phyloP scores from a whole-genome alignment of 495 filamentous ascomycete species.

The Trichoderma orchidacearum region DNA sequence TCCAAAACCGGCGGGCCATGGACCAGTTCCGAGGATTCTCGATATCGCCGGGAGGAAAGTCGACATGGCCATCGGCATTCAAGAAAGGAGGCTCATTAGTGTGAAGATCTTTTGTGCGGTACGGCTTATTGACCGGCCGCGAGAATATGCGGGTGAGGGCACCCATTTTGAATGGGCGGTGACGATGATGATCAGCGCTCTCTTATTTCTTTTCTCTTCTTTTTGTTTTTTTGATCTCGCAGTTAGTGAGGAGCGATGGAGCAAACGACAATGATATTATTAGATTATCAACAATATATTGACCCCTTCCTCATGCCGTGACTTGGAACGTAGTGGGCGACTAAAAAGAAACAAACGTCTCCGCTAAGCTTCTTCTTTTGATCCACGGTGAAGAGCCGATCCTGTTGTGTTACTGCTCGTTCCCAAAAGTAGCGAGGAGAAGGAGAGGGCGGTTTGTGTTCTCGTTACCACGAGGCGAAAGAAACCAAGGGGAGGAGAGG shows the following conservation, averaged over 20 bases:
- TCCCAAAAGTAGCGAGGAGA: not conserved
- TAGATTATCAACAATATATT: not conserved
- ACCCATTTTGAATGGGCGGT: not conserved
- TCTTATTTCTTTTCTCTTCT: not conserved
- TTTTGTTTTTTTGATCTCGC: not conserved
- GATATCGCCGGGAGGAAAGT: conserved; percentile 30
- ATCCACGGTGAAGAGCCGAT: too few species aligned
- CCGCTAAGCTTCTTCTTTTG: not conserved
- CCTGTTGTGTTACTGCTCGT: not conserved
- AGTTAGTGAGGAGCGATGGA: not conserved
- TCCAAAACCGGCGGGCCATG: conserved; percentile 20
- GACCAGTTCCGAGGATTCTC: conserved; percentile 42
- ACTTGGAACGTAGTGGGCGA: not conserved
- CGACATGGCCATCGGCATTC: conserved; percentile 28
- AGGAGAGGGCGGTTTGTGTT: not conserved
- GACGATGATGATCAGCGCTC: not conserved
- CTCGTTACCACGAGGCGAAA: not conserved
- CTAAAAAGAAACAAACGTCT: not conserved
- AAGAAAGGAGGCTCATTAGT: conserved; percentile 15
- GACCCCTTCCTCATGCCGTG: not conserved
- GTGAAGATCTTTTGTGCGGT: conserved; percentile 14
- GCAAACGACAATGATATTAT: not conserved
- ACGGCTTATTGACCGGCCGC: conserved; percentile 21
- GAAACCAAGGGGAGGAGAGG: not conserved
- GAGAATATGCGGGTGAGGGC: conserved; percentile 19